phyloP scores from a whole-genome alignment of 1,284 basidiomycete genomes.

The Sphaerobolus stellatus region DNA sequence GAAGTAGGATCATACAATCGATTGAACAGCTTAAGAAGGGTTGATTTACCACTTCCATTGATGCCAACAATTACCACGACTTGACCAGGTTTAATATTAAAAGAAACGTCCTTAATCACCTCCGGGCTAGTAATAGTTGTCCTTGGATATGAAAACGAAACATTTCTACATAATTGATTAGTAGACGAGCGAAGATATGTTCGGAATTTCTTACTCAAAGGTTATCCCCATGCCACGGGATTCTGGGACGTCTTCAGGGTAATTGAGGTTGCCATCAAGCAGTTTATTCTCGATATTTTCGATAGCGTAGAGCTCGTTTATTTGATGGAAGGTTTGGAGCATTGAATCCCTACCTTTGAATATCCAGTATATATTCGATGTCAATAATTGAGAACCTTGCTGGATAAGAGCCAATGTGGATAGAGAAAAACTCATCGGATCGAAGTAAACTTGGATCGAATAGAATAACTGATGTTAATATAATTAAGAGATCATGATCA shows the following conservation, averaged over 20 bases:
- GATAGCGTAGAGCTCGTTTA: too few species aligned
- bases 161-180: conserved; percentile 31
- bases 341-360: too few species aligned
- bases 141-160: conserved; percentile 49
- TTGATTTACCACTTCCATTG: conserved; percentile 47
- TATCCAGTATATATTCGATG: too few species aligned
- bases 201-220: conserved; percentile 26
- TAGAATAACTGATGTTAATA: conserved; percentile 3
- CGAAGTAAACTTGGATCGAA: not conserved
- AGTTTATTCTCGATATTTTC: too few species aligned
- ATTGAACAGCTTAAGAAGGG: conserved; percentile 43
- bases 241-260: too few species aligned
- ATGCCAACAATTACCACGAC: conserved; percentile 49
- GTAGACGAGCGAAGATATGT: not conserved
- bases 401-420: conserved; percentile 3
- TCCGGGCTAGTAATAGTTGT: conserved; percentile 38
- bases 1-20: conserved; percentile 43
- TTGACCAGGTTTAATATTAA: conserved; percentile 45
- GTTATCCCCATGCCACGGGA: conserved; percentile 14
- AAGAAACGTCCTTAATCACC: conserved; percentile 41
- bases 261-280: too few species aligned
- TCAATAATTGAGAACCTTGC: too few species aligned
- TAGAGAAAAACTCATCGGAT: conserved; percentile 8
- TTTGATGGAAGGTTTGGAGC: too few species aligned
- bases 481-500: not conserved